Base-by-base conservation (phyloP, 2,329 filamentous ascomycete genomes). In the Chaetomium olivaceum region DNA sequence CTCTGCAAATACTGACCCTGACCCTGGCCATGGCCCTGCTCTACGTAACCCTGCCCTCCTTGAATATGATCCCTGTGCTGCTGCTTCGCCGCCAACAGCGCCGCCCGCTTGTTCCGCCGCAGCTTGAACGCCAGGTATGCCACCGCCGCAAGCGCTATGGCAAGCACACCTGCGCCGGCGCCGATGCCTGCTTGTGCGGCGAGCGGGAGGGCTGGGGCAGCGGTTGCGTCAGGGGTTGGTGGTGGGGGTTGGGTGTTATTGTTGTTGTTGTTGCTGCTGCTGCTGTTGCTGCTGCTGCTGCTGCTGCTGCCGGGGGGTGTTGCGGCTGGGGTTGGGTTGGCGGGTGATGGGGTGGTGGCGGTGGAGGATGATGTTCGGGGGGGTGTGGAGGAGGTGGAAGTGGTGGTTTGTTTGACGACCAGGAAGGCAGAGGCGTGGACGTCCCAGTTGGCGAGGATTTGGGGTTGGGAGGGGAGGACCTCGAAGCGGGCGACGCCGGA, bases 101-200 rank as follows among this genome's bases (percentile, higher is more conserved):
- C 7, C 1, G 56, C 33, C 19, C 12, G 16, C 21, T 63, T 63
- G 9, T 68, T 71, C 33, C 57, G 59, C 11, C 61, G 63, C 23
- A 64, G 50, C 11, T 64, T 61, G 36, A 52, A 60, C 7, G 61
- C 4, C 1, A 67, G 54, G 19, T 56, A 64, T 4, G 48, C 43
- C 1, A 64, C 39, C 4, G 62, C 62, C 16, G 36, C 51, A 21
- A 62, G 31, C 36, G 63, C 55, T 14, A 60, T 8, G 3, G 51
- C 62, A 4, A 57, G 58, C 4, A 65, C 25, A 11, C 19, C 58
- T 2, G 61, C 46, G 19, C 65, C 61, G 33, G 50, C 61, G 46
- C 50, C 65, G 48, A 67, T 65, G 2, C 62, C 65, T 19, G 65
- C 65, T 33, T 59, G 52, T 46, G 62, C 58, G 16, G n/a, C 62